phyloP scores from a whole-genome alignment of 75 land plant species.

The Larix kaempferi region DNA sequence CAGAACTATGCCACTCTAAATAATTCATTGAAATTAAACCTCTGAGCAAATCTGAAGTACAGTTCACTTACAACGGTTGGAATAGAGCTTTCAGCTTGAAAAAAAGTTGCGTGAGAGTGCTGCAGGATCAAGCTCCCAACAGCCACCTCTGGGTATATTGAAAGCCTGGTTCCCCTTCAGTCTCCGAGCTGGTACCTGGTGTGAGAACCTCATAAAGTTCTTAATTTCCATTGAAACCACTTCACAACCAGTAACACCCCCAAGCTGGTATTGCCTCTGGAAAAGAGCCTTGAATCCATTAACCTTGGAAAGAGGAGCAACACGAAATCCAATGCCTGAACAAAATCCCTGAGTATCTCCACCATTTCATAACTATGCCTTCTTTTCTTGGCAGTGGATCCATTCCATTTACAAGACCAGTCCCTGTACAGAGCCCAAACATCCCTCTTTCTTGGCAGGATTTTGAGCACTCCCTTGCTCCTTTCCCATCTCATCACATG shows the following conservation, averaged over 20 bases:
- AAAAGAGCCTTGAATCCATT: constrained; percentile 57
- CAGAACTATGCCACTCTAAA: too few relatives aligned
- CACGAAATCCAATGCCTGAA: constrained; percentile 40
- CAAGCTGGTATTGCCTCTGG: constrained; percentile 24
- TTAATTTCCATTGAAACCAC: constrained; percentile 31
- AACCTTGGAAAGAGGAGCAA: constrained; percentile 56
- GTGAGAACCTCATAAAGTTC: constrained; percentile 66
- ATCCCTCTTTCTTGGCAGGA: constrained; percentile 60
- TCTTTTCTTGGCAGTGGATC: constrained; percentile 29
- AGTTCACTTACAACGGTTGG: too few relatives aligned
- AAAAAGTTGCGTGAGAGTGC: constrained; percentile 56
- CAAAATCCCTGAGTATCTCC: constrained; percentile 54
- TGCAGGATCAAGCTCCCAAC: constrained; percentile 71
- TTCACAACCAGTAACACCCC: neutral
- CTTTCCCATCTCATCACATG: constrained; percentile 53
- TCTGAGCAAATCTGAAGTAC: too few relatives aligned
- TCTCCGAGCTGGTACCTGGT: constrained; percentile 58
- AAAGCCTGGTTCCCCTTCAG: constrained; percentile 55
- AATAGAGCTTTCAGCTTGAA: neutral
- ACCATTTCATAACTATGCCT: constrained; percentile 72
- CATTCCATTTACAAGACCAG: constrained; percentile 61
- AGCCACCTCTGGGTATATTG: constrained; percentile 58
- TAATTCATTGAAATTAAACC: too few relatives aligned
- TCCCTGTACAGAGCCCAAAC: constrained; percentile 78
- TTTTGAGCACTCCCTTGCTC: constrained; percentile 24